Conservation (phyloP, 257 asterid species). For the Osmanthus fragrans region DNA sequence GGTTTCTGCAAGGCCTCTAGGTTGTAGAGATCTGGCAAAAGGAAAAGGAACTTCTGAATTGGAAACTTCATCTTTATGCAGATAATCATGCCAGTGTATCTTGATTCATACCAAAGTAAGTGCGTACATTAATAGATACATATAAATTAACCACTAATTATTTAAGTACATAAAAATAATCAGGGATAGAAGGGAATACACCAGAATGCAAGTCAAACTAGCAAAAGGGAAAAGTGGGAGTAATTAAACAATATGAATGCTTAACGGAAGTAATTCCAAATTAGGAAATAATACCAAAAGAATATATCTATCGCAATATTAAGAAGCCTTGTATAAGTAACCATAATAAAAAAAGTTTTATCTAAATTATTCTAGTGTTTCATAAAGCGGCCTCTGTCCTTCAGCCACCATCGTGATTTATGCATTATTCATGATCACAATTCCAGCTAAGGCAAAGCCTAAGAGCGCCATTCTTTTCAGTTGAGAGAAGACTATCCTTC, state of each 20-base stretch:
- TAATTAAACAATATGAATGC: background rate
- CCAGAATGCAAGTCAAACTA: background rate
- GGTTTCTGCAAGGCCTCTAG: conserved; percentile 82
- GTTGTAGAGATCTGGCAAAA: conserved; percentile 69
- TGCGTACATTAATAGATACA: background rate
- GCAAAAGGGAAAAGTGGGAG: background rate
- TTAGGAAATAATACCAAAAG: background rate
- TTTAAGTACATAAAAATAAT: conserved; percentile 15
- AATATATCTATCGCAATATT: background rate
- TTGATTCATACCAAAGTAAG: background rate
- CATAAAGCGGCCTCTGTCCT: background rate
- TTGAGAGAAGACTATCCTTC: too few species aligned
- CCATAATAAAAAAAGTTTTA: too few species aligned
- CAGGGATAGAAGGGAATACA: background rate
- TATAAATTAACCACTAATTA: conserved; percentile 6
- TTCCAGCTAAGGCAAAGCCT: conserved; percentile 6
- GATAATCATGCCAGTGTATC: conserved; percentile 7
- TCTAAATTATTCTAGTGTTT: background rate
- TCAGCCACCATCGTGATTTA: background rate
- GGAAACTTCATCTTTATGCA: conserved; percentile 12
- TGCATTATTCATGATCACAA: conserved; percentile 7
- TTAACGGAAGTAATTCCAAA: background rate
- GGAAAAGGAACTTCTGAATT: conserved; percentile 18
- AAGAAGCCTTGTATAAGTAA: background rate
- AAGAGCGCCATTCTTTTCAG: too few species aligned